A percentile compares a stretch with the other conserved stretches of the same genome.
These are phyloP conservation scores for Talaromyces adpressus DNA, from an alignment of 495 filamentous ascomycete species.

Conservation along the genomic window DNA sequence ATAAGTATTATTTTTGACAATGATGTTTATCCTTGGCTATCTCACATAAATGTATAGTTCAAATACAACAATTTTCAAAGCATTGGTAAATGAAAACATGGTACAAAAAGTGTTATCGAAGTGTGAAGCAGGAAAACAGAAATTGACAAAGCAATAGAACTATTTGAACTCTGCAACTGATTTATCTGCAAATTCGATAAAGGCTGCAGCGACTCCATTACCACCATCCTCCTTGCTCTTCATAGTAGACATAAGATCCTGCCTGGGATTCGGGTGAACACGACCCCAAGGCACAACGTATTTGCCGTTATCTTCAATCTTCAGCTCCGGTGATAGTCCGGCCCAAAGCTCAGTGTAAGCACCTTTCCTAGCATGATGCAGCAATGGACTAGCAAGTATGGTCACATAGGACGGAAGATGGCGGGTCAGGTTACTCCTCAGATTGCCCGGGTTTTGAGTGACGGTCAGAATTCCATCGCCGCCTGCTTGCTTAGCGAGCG, in stretches of 20 bases:
- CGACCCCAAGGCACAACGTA: conserved; percentile 39
- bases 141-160: not conserved
- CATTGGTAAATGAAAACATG: not conserved
- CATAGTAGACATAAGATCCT: conserved; percentile 23
- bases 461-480: conserved; percentile 24
- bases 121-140: not conserved
- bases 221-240: conserved; percentile 19
- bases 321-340: conserved; percentile 28
- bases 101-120: not conserved
- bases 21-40: not conserved
- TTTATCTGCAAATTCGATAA: conserved; percentile 25
- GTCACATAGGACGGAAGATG: conserved; percentile 9
- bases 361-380: conserved; percentile 22
- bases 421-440: conserved; percentile 22
- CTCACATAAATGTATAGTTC: not conserved
- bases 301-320: conserved; percentile 20
- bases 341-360: conserved; percentile 38
- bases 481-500: conserved; percentile 8
- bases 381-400: conserved; percentile 13
- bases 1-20: not conserved
- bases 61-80: not conserved
- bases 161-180: conserved; percentile 11
- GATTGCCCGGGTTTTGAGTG: conserved; percentile 26
- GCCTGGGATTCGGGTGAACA: conserved; percentile 15
- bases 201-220: conserved; percentile 14